Percentiles rank a stretch among this genome's conserved stretches.
phyloP scores from a whole-genome alignment of 2,329 filamentous ascomycete species.

The Emmonsia crescens region DNA sequence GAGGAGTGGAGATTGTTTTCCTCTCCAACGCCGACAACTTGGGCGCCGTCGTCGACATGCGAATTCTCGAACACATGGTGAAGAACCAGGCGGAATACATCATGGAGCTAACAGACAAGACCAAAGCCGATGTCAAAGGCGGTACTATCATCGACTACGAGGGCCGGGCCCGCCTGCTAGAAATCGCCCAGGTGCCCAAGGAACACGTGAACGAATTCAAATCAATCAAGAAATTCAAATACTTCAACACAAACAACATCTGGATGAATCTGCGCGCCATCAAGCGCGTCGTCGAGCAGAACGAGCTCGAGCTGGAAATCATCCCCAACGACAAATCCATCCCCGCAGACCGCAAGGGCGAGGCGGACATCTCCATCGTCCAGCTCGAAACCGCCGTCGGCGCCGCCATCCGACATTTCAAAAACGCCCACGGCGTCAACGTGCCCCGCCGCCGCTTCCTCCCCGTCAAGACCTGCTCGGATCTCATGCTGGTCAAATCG shows the following conservation, averaged over 20 bases:
- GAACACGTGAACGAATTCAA: constrained; percentile 99
- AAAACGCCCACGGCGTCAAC: constrained; percentile 97
- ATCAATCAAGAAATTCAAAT: constrained; percentile 99
- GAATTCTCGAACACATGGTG: constrained; percentile 98
- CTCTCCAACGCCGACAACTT: constrained; percentile 98
- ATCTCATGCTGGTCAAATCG: constrained; percentile 99
- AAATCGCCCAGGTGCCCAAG: constrained; percentile 99
- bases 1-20: constrained; percentile 96
- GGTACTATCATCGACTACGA: constrained; percentile 99
- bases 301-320: constrained; percentile 98
- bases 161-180: constrained; percentile 87
- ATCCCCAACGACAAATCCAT: constrained; percentile 99
- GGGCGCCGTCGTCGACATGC: constrained; percentile 92
- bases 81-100: constrained; percentile 97
- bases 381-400: constrained; percentile 98
- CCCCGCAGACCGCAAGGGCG: constrained; percentile 97
- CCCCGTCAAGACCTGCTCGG: constrained; percentile 99
- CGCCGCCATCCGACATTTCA: constrained; percentile 97
- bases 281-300: constrained; percentile 97
- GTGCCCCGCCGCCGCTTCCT: constrained; percentile 95
- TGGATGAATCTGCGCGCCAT: constrained; percentile 97
- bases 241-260: constrained; percentile 99
- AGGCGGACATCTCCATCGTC: constrained; percentile 93
- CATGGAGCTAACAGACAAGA: constrained; percentile 99
- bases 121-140: constrained; percentile 99